Evolutionary conservation across 345 rosid species (phyloP), one percentile per base, ranked within the genome.

Genomic region (Dipteronia sinensis): DNA sequence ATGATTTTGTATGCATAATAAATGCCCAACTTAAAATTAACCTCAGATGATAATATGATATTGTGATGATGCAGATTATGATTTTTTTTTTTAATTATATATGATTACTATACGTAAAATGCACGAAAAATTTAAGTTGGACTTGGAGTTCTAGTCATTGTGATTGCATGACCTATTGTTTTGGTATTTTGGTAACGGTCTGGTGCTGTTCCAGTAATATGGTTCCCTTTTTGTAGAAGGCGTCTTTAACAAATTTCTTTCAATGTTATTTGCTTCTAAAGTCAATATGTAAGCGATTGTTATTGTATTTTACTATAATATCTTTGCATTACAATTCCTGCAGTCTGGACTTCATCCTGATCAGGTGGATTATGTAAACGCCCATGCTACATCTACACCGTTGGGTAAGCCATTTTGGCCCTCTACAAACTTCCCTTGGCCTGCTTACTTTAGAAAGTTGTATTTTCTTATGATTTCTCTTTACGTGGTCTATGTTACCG

Each of bases 311-410:
- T 72, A 69, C 75, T 64, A 65, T 78, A 64, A 78, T 73, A 53
- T 67, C 25, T 55, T 79, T 77, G 29, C 46, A 70, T 82, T 76
- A 44, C 65, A n/a, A 22, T 81, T 53, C 31, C 81, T 81, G 83
- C 89, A 96, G 97, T 88, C 98, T 55, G 95, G 94, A 77, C 83
- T 96, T 81, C 86, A 76, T 71, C 90, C 97, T 61, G 78, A 81
- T 80, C 94, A 94, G 84, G 95, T 96, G 72, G 97, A 91, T 83
- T 96, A 94, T 72, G 79, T 94, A 66, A 96, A 96, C 66, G 95
- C 99, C 22, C 99, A 96, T 88, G 99, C 99, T 38, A 96, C 97
- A 46, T 96, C 98, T 27, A 96, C 99, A 20, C 92, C 93, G 67
- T 77, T 95, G 75, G 99, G 99, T 95, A 88, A 86, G 19, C 73